Percentiles rank a stretch among this genome's conserved stretches.
These are phyloP conservation scores for Knufia fluminis DNA, from an alignment of 2,329 filamentous ascomycete genomes.

Conservation along the genomic window DNA sequence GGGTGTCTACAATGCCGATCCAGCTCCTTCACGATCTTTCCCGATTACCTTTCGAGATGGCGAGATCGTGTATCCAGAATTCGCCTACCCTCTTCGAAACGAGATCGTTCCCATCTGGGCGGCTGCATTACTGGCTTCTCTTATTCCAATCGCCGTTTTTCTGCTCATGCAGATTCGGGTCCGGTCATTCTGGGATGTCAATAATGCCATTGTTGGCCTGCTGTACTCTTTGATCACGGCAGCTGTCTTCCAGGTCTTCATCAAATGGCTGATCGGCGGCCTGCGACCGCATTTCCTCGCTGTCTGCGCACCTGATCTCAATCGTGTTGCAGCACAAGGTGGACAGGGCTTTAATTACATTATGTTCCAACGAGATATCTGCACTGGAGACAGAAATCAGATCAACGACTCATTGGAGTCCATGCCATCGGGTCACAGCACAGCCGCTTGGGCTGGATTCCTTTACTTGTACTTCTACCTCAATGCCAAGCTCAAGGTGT, in stretches of 20 bases:
- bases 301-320: slow-evolving; percentile 55
- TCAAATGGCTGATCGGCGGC: slow-evolving; percentile 67
- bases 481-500: slow-evolving; percentile 70
- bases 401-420: slow-evolving; percentile 63
- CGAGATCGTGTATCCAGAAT: slow-evolving; percentile 60
- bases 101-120: slow-evolving; percentile 65
- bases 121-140: slow-evolving; percentile 54
- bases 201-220: slow-evolving; percentile 61
- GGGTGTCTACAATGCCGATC: slow-evolving; percentile 50
- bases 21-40: slow-evolving; percentile 60
- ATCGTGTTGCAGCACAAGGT: slow-evolving; percentile 33
- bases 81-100: slow-evolving; percentile 60
- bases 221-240: slow-evolving; percentile 61
- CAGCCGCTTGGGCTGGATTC: slow-evolving; percentile 43
- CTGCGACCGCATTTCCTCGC: slow-evolving; percentile 62
- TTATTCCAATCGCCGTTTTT: slow-evolving; percentile 59
- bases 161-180: slow-evolving; percentile 58
- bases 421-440: slow-evolving; percentile 65
- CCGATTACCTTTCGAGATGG: slow-evolving; percentile 57
- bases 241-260: slow-evolving; percentile 66
- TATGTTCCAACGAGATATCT: slow-evolving; percentile 62
- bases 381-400: slow-evolving; percentile 54
- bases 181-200: slow-evolving; percentile 56
- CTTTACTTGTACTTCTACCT: slow-evolving; percentile 64
- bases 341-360: slow-evolving; percentile 39